A percentile compares a stretch with the other conserved stretches of the same genome.
These are phyloP conservation scores for Botryosphaeria dothidea DNA, from an alignment of 2,329 filamentous ascomycete genomes.

Conservation along the genomic window DNA sequence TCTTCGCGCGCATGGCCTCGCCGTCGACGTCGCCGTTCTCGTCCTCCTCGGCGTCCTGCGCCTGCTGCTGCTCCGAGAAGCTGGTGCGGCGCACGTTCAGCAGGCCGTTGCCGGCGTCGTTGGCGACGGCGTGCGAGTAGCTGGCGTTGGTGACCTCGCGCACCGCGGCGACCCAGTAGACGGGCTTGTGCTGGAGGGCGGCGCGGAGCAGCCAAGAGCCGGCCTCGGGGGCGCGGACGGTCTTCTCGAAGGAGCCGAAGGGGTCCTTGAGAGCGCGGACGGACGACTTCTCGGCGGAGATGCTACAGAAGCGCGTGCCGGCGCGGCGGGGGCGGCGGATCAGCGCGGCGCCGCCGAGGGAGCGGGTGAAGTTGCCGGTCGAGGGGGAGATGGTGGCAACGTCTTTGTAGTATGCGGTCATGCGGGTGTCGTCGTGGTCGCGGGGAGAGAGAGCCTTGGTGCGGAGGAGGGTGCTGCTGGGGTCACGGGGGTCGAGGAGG, in stretches of 20 bases:
- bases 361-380: conserved; percentile 16
- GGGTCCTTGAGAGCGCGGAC: conserved; percentile 13
- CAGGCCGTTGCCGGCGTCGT: conserved; percentile 16
- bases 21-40: conserved; percentile 1
- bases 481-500: conserved; percentile 10
- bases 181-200: neutral
- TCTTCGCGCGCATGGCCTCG: conserved; percentile 10
- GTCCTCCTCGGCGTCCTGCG: neutral
- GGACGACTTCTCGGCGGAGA: conserved; percentile 8
- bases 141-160: conserved; percentile 13
- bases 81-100: conserved; percentile 2
- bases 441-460: conserved; percentile 3
- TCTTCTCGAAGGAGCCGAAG: conserved; percentile 7
- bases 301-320: conserved; percentile 12
- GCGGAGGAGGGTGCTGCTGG: neutral
- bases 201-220: conserved; percentile 5
- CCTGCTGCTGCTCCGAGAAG: neutral
- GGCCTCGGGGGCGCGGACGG: neutral
- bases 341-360: conserved; percentile 17
- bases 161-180: conserved; percentile 14
- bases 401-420: conserved; percentile 19
- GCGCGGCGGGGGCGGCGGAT: conserved; percentile 2
- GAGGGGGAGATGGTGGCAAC: conserved; percentile 13
- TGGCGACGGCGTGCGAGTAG: neutral
- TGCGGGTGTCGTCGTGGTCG: conserved; percentile 19